A percentile compares a stretch with the other conserved stretches of the same genome.
phyloP scores from a whole-genome alignment of 345 rosid species.

The Eucalyptus erythrocorys region DNA sequence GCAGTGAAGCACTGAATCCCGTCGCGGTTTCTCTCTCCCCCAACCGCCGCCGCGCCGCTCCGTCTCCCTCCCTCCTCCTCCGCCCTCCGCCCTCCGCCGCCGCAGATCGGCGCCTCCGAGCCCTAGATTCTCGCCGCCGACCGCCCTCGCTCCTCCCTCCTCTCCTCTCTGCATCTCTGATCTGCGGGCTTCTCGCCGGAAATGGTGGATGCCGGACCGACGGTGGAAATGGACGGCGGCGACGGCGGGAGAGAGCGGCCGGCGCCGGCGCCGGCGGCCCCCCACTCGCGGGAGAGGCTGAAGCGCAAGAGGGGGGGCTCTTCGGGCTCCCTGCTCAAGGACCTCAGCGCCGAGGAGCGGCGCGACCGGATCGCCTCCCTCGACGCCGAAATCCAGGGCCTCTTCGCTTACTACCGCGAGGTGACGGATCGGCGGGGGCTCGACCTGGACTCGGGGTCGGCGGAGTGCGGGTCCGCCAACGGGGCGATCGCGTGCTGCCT shows the following conservation, averaged over 20 bases:
- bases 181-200: background rate
- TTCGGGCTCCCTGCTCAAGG: background rate
- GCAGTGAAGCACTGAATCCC: background rate
- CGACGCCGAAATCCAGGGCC: constrained; percentile 31
- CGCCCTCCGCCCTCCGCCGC: background rate
- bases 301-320: constrained; percentile 39
- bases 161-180: background rate
- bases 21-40: background rate
- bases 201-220: background rate
- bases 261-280: background rate
- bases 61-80: too few relatives aligned
- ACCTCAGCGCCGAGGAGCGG: constrained; percentile 21
- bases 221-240: background rate
- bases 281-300: background rate
- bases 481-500: constrained; percentile 45
- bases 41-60: too few relatives aligned
- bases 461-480: constrained; percentile 23
- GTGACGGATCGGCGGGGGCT: constrained; percentile 13
- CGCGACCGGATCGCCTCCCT: constrained; percentile 27
- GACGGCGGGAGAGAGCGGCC: background rate
- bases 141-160: background rate
- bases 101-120: background rate
- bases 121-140: background rate
- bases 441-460: constrained; percentile 2
- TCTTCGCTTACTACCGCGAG: constrained; percentile 42